A percentile compares a stretch with the other conserved stretches of the same genome.
phyloP scores from a whole-genome alignment of 768 basidiomycete species.

The Hydnomerulius pinastri region DNA sequence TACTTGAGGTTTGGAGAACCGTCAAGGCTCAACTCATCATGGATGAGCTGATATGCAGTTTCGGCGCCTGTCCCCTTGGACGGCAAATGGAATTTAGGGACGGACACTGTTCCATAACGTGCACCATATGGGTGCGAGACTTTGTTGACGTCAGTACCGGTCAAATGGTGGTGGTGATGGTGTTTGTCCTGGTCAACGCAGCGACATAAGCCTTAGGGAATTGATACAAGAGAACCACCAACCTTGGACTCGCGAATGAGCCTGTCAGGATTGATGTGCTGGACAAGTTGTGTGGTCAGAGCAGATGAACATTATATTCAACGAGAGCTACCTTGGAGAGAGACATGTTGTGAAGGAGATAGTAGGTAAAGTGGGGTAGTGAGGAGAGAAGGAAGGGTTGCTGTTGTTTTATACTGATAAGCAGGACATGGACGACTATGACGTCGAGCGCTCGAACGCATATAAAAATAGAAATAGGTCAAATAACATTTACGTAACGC shows the following conservation, averaged over 20 bases:
- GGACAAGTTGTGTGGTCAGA: background rate
- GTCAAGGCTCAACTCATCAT: constrained; percentile 64
- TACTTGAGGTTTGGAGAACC: constrained; percentile 56
- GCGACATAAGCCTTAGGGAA: background rate
- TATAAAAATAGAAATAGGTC: too few relatives aligned
- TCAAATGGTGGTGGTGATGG: constrained; percentile 37
- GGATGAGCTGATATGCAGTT: constrained; percentile 53
- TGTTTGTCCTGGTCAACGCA: constrained; percentile 48
- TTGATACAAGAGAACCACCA: constrained; percentile 8
- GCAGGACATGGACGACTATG: background rate
- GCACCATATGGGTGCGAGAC: constrained; percentile 54
- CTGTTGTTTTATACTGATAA: background rate
- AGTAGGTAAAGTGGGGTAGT: constrained; percentile 10
- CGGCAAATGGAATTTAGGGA: constrained; percentile 71
- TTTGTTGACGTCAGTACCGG: constrained; percentile 32
- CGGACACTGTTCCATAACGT: constrained; percentile 63
- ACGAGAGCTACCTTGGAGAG: constrained; percentile 53
- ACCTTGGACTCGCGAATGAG: constrained; percentile 63
- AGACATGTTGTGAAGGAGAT: constrained; percentile 43
- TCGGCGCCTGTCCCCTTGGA: constrained; percentile 60
- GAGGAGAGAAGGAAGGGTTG: constrained; percentile 2
- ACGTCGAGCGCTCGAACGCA: too few relatives aligned
- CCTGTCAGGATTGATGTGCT: constrained; percentile 71
- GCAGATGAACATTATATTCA: background rate
- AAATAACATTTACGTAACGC: too few relatives aligned